Base-by-base conservation (phyloP, 768 basidiomycete species). In the Paxillus involutus region DNA sequence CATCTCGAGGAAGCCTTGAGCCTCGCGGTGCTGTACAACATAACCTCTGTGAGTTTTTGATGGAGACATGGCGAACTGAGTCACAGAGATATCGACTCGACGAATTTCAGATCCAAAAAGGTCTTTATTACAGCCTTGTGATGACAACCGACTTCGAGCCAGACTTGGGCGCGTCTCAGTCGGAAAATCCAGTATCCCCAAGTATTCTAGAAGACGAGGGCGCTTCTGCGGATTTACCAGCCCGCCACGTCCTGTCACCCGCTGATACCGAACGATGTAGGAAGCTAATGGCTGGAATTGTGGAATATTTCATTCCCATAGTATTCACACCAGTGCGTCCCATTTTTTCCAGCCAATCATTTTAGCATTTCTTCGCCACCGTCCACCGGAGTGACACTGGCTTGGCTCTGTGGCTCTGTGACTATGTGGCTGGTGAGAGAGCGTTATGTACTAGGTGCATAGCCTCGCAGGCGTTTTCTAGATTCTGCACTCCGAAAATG, bases 251-350 rank as follows among this genome's bases (percentile, higher is more conserved):
- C 70, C 43, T 74, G 71, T 44, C 68, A 44, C 61, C 49, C 62
- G 76, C 60, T 30, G 68, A 68, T 48, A 53, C 72, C 14, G 68
- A 73, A 49, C 73, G 74, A 36, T 84, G 81, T 59, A 71, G 68
- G 57, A 62, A 62, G n/a, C 73, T 86, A 33, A 80, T 85, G 77
- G 71, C 72, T 7, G 66, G 65, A 29, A 65, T 91, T 55, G 82
- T 91, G 53, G 77, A 76, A 5, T 77, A 87, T 65, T 89, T 90
- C 64, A 86, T 87, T 0, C 87, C 89, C 2, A 73, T 84, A 35
- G 70, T 91, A 0, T 91, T 91, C 66, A 88, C 88, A 2, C 80
- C 86, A 26, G 79, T 71, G 35, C 35, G 68, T 71, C 48, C 33
- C 3, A 29, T 41, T 21, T 7, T 48, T 29, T 40, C 24, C 16